Conservation (phyloP, 1,139 yeast genomes). For the Williopsis jadinii region DNA sequence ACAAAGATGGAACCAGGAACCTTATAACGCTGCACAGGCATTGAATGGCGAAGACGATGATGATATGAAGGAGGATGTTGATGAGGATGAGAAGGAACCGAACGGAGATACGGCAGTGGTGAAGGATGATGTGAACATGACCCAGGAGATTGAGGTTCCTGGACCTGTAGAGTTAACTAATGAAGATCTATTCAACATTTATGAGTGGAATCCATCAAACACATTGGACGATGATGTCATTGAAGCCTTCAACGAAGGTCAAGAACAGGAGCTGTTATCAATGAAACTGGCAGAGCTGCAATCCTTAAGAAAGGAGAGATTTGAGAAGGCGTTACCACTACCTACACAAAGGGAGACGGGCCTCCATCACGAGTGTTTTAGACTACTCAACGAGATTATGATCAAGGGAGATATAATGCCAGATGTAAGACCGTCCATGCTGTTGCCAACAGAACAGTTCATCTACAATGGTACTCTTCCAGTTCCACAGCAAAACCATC, state of each 20-base stretch:
- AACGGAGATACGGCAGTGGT: slow-evolving; percentile 1
- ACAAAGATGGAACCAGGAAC: slow-evolving; percentile 22
- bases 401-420: slow-evolving; percentile 23
- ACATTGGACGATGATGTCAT: slow-evolving; percentile 47
- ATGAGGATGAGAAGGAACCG: slow-evolving; percentile 2
- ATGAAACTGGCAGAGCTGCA: slow-evolving; percentile 51
- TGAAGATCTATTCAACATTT: slow-evolving; percentile 29
- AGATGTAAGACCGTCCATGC: slow-evolving; percentile 21
- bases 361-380: slow-evolving; percentile 42
- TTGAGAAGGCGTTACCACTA: slow-evolving; percentile 29
- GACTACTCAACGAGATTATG: slow-evolving; percentile 41
- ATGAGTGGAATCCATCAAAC: slow-evolving; percentile 49
- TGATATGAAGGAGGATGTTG: slow-evolving; percentile 5
- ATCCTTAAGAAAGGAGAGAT: slow-evolving; percentile 56
- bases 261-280: slow-evolving; percentile 51
- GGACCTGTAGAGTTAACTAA: slow-evolving; percentile 3
- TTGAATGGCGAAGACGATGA: slow-evolving; percentile 4
- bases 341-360: slow-evolving; percentile 41
- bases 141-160: slow-evolving; percentile 3
- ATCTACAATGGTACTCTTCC: slow-evolving; percentile 81
- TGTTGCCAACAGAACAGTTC: slow-evolving; percentile 62
- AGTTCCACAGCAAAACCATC: slow-evolving; percentile 36
- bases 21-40: slow-evolving; percentile 1
- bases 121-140: slow-evolving; percentile 2
- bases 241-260: slow-evolving; percentile 37